Evolutionary conservation across 139 green algal genomes (phyloP), one percentile per base, ranked within the genome.

Genomic region (Diplosphaera chodatii): DNA sequence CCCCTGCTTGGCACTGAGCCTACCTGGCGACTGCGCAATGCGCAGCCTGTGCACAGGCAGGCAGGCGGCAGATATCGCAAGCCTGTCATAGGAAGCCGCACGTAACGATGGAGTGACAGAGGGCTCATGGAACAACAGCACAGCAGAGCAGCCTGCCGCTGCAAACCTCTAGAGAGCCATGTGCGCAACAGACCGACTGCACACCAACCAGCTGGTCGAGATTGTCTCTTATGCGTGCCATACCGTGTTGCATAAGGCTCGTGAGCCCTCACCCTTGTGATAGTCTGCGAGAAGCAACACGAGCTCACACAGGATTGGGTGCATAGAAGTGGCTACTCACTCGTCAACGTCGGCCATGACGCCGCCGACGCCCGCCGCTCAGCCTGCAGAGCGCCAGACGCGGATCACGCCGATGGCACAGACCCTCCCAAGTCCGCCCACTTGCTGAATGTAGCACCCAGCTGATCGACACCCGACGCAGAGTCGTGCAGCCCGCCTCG

Each of bases 11-110:
- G 32, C 66, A 21, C 64, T 22, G 8, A 10, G 55, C 30, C 4
- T 64, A 29, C 64, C 34, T 70, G 55, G 68, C 67, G 48, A 27
- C 72, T 73, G 40, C 68, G 30, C 66, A 48, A 37, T 48, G 69
- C 40, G 55, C 34, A 31, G 70, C 70, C 55, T 59, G 68, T 25
- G 27, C 55, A 41, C 37, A 37, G 66, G 41, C 30, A 27, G 70
- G 73, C 25, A 77, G 63, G 34, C 29, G 28, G 59, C 55, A 77
- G 23, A 77, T 32, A 32, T 34, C 32, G 67, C 31, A 77, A 18
- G 68, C 64, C 34, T 70, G 22, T 37, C 31, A 70, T n/a, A 68
- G 34, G 66, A 72, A 77, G 67, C 31, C 64, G 21, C 34, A 77
- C 27, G 29, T 69, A 59, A 59, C 48, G 16, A 25, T 27, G 3